phyloP scores from a whole-genome alignment of 139 green algal species.

The Tetratostichococcus sp. region DNA sequence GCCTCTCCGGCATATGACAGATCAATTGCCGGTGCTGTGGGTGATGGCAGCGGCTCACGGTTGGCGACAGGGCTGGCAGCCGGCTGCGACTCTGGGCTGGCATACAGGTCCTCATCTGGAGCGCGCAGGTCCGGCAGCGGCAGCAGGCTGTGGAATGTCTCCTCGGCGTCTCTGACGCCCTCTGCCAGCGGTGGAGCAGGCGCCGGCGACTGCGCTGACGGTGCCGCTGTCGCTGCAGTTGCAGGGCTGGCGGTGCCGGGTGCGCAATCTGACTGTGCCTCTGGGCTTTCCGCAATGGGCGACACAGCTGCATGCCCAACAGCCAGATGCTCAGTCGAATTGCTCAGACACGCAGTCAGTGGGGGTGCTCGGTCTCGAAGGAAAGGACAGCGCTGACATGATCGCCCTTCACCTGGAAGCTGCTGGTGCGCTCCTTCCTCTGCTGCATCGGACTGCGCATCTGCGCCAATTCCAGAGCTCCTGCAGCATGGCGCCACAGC shows the following conservation, averaged over 20 bases:
- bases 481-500: not conserved
- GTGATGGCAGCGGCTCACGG: too few species aligned
- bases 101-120: not conserved
- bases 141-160: not conserved
- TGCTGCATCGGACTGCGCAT: not conserved
- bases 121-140: not conserved
- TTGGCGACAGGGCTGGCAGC: not conserved
- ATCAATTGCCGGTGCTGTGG: too few species aligned
- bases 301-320: constrained; percentile 14
- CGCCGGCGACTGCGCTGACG: not conserved
- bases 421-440: not conserved
- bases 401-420: not conserved
- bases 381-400: not conserved
- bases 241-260: not conserved
- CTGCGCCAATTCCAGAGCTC: not conserved
- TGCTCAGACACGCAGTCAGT: too few species aligned
- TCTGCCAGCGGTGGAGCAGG: too few species aligned
- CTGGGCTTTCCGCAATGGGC: constrained; percentile 15
- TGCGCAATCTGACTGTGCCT: not conserved
- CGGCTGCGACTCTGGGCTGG: not conserved
- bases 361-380: too few species aligned
- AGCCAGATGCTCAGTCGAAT: too few species aligned
- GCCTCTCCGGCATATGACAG: too few species aligned
- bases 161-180: not conserved
- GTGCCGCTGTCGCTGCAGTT: not conserved